phyloP scores from a whole-genome alignment of 148 eudicot genomes.

The Spergularia marina region DNA sequence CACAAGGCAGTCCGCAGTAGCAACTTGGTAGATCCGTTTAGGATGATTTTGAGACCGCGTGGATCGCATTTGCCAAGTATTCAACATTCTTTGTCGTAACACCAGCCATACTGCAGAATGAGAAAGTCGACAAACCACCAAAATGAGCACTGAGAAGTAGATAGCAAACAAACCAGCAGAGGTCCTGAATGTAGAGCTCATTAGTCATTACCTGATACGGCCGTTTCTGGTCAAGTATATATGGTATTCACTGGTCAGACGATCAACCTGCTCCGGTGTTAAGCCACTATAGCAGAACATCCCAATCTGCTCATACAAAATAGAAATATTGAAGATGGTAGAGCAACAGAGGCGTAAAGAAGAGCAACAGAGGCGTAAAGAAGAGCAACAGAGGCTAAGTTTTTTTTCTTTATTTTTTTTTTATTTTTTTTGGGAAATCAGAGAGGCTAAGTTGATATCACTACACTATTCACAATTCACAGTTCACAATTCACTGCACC shows the following conservation, averaged over 20 bases:
- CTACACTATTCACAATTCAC: not conserved
- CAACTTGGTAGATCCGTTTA: constrained; percentile 20
- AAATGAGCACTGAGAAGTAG: constrained; percentile 2
- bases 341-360: not conserved
- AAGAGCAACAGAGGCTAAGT: not conserved
- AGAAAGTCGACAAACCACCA: not conserved
- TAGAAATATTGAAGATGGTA: not conserved
- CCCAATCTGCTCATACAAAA: constrained; percentile 63
- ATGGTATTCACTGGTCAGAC: constrained; percentile 75
- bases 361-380: not conserved
- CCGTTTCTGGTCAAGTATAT: constrained; percentile 96
- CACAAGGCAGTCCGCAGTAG: not conserved
- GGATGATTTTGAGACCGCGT: constrained; percentile 77
- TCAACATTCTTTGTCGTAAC: constrained; percentile 86
- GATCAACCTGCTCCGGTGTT: constrained; percentile 95
- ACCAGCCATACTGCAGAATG: constrained; percentile 85
- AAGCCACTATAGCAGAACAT: constrained; percentile 99
- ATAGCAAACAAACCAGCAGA: not conserved
- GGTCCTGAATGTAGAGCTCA: not conserved
- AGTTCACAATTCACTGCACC: constrained; percentile 35
- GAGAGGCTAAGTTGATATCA: not conserved
- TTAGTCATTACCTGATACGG: constrained; percentile 75
- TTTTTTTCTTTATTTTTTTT: too few relatives aligned
- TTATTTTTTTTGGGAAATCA: not conserved
- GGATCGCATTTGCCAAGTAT: constrained; percentile 87